Conservation (phyloP, 192 early-diverging fungal genomes). For the Coemansia sp. region DNA sequence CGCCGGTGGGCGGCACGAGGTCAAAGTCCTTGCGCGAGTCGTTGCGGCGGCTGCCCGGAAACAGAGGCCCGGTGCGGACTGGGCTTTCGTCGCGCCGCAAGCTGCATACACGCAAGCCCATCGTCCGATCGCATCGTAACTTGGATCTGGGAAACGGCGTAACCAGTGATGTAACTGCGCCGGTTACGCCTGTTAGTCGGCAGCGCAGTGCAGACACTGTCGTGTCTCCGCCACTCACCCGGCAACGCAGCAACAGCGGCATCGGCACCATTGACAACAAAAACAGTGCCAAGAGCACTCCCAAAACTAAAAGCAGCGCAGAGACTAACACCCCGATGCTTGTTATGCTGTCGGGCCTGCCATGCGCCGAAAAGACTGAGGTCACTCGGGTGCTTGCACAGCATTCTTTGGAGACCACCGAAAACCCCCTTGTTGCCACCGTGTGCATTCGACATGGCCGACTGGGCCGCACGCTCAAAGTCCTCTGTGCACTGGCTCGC, state of each 20-base stretch:
- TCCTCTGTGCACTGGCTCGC: slow-evolving; percentile 42
- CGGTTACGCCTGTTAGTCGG: neutral
- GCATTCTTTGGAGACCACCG: slow-evolving; percentile 15
- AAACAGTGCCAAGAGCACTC: neutral
- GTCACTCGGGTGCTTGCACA: slow-evolving; percentile 1
- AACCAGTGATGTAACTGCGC: neutral
- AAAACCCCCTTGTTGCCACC: slow-evolving; percentile 30
- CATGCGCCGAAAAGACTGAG: slow-evolving; percentile 1
- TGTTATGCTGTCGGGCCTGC: slow-evolving; percentile 24
- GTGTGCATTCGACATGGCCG: slow-evolving; percentile 28
- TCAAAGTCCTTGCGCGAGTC: slow-evolving; percentile 31
- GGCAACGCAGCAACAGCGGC: neutral
- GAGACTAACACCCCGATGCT: neutral
- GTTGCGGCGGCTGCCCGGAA: slow-evolving; percentile 29
- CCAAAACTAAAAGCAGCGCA: no score
- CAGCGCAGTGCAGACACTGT: neutral
- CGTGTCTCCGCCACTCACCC: neutral
- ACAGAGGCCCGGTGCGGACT: slow-evolving; percentile 23
- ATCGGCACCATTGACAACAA: neutral
- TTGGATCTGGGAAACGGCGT: neutral
- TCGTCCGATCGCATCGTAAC: neutral
- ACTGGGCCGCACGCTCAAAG: slow-evolving; percentile 44
- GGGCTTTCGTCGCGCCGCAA: slow-evolving; percentile 25
- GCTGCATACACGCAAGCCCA: neutral
- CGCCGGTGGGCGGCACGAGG: neutral